phyloP scores from a whole-genome alignment of 371 early-diverging fungal species.

The Neoconidiobolus thromboides region DNA sequence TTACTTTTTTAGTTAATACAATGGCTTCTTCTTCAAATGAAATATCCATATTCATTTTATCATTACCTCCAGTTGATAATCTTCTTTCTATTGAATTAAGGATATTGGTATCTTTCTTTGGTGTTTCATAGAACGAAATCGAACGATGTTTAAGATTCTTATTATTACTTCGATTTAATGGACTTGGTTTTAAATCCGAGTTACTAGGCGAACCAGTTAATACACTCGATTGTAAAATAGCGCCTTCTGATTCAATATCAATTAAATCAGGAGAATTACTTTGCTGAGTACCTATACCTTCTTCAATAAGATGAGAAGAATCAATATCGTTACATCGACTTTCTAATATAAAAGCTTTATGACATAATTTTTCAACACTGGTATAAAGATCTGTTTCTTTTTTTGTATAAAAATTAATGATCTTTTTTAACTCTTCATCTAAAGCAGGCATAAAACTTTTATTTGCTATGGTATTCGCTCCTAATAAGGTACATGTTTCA shows the following conservation, averaged over 20 bases:
- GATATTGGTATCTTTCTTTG: background rate
- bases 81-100: background rate
- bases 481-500: conserved; percentile 14
- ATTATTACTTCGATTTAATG: background rate
- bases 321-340: background rate
- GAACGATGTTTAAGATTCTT: background rate
- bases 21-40: background rate
- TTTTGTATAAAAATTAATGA: conserved; percentile 53
- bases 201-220: too few species aligned
- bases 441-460: conserved; percentile 39
- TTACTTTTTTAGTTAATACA: conserved; percentile 4
- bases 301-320: background rate
- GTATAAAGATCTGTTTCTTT: conserved; percentile 57
- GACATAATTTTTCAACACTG: conserved; percentile 22
- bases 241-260: background rate
- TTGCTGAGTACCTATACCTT: background rate
- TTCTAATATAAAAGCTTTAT: background rate
- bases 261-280: background rate
- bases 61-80: background rate
- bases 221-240: background rate
- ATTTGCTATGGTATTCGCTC: conserved; percentile 22
- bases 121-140: background rate
- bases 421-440: conserved; percentile 61
- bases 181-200: background rate
- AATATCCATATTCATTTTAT: background rate